Conservation (phyloP, 1,139 yeast species). For the Candida gigantensis region DNA sequence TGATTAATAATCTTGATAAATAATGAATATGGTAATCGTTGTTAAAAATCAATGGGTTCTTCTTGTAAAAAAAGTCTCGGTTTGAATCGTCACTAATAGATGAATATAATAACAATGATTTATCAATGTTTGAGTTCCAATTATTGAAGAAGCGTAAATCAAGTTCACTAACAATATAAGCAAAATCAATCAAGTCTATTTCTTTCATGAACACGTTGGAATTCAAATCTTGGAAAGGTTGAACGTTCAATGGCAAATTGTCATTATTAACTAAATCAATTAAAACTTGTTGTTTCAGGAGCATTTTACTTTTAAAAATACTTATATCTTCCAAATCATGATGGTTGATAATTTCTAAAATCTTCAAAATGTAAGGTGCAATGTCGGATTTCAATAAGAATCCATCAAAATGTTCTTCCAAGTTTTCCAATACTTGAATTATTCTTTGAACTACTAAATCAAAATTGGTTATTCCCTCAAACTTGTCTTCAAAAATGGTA, state of each 20-base stretch:
- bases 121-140: slow-evolving; percentile 75
- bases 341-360: slow-evolving; percentile 31
- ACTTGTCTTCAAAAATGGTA: slow-evolving; percentile 22
- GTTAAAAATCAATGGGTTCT: slow-evolving; percentile 61
- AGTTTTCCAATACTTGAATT: slow-evolving; percentile 32
- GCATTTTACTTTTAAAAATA: slow-evolving; percentile 34
- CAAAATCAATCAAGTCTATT: slow-evolving; percentile 50
- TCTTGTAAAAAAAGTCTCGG: slow-evolving; percentile 39
- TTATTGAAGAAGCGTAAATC: slow-evolving; percentile 55
- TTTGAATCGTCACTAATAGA: slow-evolving; percentile 22
- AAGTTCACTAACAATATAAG: slow-evolving; percentile 56
- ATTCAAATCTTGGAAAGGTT: slow-evolving; percentile 36
- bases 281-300: slow-evolving; percentile 37
- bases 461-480: slow-evolving; percentile 21
- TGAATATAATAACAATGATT: slow-evolving; percentile 39
- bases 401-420: slow-evolving; percentile 40
- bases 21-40: slow-evolving; percentile 71
- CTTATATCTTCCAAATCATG: slow-evolving; percentile 13
- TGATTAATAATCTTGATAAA: slow-evolving; percentile 67
- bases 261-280: slow-evolving; percentile 30
- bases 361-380: slow-evolving; percentile 40
- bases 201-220: slow-evolving; percentile 41
- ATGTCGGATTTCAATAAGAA: slow-evolving; percentile 41
- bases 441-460: slow-evolving; percentile 43
- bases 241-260: slow-evolving; percentile 16